phyloP scores from a whole-genome alignment of 2,329 filamentous ascomycete species.

The Fusarium marasasianum region DNA sequence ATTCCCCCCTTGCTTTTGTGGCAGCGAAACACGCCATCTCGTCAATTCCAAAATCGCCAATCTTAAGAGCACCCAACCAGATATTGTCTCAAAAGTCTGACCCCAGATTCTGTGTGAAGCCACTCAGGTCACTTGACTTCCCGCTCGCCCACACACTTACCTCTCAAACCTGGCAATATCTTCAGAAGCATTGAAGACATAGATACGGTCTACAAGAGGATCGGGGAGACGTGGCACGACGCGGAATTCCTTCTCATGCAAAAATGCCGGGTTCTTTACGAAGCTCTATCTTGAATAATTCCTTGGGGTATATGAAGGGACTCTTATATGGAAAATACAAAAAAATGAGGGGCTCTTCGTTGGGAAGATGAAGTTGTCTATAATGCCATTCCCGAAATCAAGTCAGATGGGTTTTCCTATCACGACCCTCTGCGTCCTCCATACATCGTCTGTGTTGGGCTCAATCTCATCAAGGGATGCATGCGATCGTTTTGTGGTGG shows the following conservation, averaged over 20 bases:
- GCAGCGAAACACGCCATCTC: slow-evolving; percentile 22
- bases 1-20: slow-evolving; percentile 15
- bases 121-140: slow-evolving; percentile 35
- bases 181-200: not conserved
- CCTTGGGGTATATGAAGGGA: slow-evolving; percentile 38
- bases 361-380: slow-evolving; percentile 49
- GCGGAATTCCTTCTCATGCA: not conserved
- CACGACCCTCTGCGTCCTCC: slow-evolving; percentile 37
- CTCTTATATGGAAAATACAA: slow-evolving; percentile 30
- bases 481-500: slow-evolving; percentile 34
- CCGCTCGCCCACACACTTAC: slow-evolving; percentile 13
- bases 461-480: slow-evolving; percentile 34
- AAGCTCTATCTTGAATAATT: slow-evolving; percentile 21
- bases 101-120: slow-evolving; percentile 31
- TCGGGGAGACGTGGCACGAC: not conserved
- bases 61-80: slow-evolving; percentile 35
- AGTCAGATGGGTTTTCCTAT: not conserved
- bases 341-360: slow-evolving; percentile 43
- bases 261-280: slow-evolving; percentile 7
- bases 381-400: slow-evolving; percentile 25
- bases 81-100: slow-evolving; percentile 10
- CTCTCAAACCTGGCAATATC: not conserved
- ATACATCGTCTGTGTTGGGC: slow-evolving; percentile 35
- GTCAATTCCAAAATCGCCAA: slow-evolving; percentile 33
- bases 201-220: not conserved